A percentile compares a stretch with the other conserved stretches of the same genome.
Evolutionary conservation across 2,329 filamentous ascomycete species (phyloP).

Genomic region (Pseudogymnoascus sp.): DNA sequence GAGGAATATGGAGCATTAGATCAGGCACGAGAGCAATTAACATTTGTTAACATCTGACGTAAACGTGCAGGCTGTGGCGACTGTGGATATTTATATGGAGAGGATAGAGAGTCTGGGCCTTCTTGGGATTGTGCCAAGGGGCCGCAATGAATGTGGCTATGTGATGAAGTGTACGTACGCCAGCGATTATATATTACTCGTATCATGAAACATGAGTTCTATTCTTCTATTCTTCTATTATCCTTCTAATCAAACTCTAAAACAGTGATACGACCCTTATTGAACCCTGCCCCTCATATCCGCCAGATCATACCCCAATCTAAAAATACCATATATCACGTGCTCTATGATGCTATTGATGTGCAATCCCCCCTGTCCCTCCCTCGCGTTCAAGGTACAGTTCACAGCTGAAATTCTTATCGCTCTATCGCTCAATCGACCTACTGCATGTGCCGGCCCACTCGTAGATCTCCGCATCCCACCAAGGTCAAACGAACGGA

Average conservation of each 20-base stretch:
- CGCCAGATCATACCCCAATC: background rate
- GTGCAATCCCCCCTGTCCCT: background rate
- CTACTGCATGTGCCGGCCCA: slow-evolving; percentile 1
- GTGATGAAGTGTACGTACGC: background rate
- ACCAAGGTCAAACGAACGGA: background rate
- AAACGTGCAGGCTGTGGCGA: slow-evolving; percentile 1
- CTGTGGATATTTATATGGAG: background rate
- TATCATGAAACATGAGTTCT: background rate
- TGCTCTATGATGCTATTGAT: slow-evolving; percentile 3
- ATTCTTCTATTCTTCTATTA: too few relatives aligned
- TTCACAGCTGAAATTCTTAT: slow-evolving; percentile 2
- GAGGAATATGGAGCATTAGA: slow-evolving; percentile 6
- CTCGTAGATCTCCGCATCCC: slow-evolving; percentile 6
- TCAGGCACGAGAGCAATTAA: background rate
- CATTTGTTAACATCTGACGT: background rate
- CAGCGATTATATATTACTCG: background rate
- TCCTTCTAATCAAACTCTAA: background rate
- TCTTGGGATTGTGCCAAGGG: background rate
- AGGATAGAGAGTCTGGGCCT: background rate
- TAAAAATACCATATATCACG: background rate
- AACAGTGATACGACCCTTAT: background rate
- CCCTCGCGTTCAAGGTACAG: background rate
- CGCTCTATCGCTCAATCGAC: background rate
- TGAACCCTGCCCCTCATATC: background rate
- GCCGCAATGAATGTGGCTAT: background rate